Percentiles rank a stretch among this genome's conserved stretches.
These are phyloP conservation scores for Durio zibethinus DNA, from an alignment of 345 rosid genomes.

Conservation along the genomic window DNA sequence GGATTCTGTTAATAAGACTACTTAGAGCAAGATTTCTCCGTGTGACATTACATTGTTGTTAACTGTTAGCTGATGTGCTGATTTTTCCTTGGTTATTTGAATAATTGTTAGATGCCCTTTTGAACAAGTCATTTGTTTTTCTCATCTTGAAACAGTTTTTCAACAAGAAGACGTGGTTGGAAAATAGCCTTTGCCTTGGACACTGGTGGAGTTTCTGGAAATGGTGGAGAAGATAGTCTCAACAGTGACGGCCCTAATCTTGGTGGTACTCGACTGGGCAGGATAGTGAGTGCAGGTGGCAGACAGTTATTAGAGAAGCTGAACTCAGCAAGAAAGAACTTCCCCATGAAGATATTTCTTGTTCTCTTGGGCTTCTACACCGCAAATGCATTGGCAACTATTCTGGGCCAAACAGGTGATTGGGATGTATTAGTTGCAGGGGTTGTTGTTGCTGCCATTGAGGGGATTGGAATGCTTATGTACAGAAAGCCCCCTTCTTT, in stretches of 20 bases:
- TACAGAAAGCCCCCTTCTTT: slow-evolving; percentile 56
- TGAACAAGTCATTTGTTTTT: neutral
- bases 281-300: slow-evolving; percentile 83
- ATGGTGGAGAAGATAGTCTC: slow-evolving; percentile 49
- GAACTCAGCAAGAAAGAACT: slow-evolving; percentile 75
- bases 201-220: slow-evolving; percentile 62
- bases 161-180: slow-evolving; percentile 43
- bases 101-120: neutral
- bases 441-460: slow-evolving; percentile 87
- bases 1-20: neutral
- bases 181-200: slow-evolving; percentile 66
- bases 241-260: slow-evolving; percentile 52
- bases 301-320: slow-evolving; percentile 71
- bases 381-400: slow-evolving; percentile 93
- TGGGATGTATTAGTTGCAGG: slow-evolving; percentile 98
- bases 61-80: neutral
- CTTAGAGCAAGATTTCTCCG: neutral
- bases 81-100: neutral
- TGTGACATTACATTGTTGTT: neutral
- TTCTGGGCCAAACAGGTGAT: slow-evolving; percentile 97
- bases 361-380: slow-evolving; percentile 90
- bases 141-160: slow-evolving; percentile 33
- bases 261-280: slow-evolving; percentile 79
- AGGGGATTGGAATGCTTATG: slow-evolving; percentile 92
- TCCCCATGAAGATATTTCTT: slow-evolving; percentile 88